phyloP scores from a whole-genome alignment of 1,284 basidiomycete species.

The Apiotrichum domesticum region DNA sequence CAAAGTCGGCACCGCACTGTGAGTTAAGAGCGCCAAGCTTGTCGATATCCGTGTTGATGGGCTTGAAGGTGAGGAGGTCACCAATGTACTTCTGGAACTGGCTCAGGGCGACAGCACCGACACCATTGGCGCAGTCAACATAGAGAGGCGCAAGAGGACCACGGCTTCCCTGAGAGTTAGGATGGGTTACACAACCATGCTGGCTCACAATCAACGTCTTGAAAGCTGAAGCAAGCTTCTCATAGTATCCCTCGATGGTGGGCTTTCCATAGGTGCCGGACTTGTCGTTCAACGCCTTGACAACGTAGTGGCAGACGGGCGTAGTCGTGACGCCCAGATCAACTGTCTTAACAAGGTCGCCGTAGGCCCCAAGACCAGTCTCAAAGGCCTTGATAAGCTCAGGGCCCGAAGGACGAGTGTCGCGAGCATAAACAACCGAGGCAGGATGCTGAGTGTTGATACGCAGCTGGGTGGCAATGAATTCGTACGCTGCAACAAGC shows the following conservation, averaged over 20 bases:
- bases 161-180: conserved; percentile 52
- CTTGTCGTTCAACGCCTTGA: conserved; percentile 69
- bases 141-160: conserved; percentile 53
- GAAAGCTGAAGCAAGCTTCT: conserved; percentile 80
- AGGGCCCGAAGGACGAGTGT: conserved; percentile 87
- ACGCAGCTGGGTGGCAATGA: conserved; percentile 60
- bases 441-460: conserved; percentile 76
- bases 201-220: conserved; percentile 74
- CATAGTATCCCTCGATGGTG: conserved; percentile 77
- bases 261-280: conserved; percentile 73
- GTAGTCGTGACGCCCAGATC: conserved; percentile 78
- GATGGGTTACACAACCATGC: neutral
- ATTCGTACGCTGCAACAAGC: conserved; percentile 62
- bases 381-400: conserved; percentile 73
- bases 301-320: conserved; percentile 92
- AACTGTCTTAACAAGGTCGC: conserved; percentile 32
- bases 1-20: conserved; percentile 90
- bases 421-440: conserved; percentile 81
- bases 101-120: conserved; percentile 70
- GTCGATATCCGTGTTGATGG: conserved; percentile 63
- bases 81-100: conserved; percentile 52
- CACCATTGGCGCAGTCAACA: conserved; percentile 97
- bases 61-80: conserved; percentile 39
- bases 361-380: conserved; percentile 70
- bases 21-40: conserved; percentile 74